Percentiles rank a stretch among this genome's conserved stretches.
Conservation (phyloP, 176 grass and related monocot species). For the Ampelocalamus luodianensis region DNA sequence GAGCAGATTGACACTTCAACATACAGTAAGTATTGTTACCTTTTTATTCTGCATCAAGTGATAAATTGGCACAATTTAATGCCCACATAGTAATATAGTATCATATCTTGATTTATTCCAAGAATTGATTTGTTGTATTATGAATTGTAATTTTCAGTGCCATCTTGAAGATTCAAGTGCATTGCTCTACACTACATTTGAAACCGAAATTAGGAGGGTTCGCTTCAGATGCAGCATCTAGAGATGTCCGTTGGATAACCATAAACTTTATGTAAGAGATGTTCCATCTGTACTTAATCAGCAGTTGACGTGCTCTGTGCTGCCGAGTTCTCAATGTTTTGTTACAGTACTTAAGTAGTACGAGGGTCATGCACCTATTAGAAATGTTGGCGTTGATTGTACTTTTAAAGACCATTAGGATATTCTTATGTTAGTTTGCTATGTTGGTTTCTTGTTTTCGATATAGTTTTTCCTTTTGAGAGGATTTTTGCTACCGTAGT, state of each 20-base stretch:
- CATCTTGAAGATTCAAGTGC: too few relatives aligned
- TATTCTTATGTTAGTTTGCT: too few relatives aligned
- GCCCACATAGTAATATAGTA: neutral
- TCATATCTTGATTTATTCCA: neutral
- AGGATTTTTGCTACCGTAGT: too few relatives aligned
- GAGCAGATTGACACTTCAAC: constrained; percentile 96
- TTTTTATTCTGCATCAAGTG: neutral
- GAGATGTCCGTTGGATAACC: neutral
- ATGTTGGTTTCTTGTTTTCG: too few relatives aligned
- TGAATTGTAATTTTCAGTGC: neutral
- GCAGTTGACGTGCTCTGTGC: neutral
- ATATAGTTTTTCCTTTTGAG: too few relatives aligned
- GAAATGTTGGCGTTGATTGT: neutral
- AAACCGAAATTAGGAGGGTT: neutral
- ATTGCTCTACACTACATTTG: too few relatives aligned
- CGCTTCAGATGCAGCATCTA: constrained; percentile 1
- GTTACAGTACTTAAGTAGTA: neutral
- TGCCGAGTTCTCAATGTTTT: neutral
- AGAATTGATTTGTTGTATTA: constrained; percentile 30
- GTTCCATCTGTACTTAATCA: neutral
- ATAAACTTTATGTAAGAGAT: neutral
- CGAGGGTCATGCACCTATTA: neutral
- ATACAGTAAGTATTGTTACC: constrained; percentile 71
- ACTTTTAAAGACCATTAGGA: too few relatives aligned
- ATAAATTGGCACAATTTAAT: neutral